Evolutionary conservation across 208 protist genomes (phyloP), one percentile per base, ranked within the genome.

Genomic region (Acanthamoeba lenticulata): DNA sequence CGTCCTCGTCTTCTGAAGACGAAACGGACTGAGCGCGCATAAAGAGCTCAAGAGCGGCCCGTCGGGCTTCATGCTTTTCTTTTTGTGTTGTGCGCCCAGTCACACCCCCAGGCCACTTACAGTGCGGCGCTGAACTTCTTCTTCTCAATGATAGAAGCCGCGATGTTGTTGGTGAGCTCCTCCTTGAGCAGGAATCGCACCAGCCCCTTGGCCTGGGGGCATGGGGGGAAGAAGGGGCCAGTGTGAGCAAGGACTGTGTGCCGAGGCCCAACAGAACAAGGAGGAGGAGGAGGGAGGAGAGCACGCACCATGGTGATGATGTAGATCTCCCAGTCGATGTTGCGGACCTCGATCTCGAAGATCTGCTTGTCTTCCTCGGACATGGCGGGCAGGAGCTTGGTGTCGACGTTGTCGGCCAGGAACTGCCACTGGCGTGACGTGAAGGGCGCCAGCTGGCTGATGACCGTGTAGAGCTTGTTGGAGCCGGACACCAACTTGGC

Each of bases 341-440:
- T 79, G 69, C 69, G 69, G 69, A 79, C 69, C 36, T 79, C 69
- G 69, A 79, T 79, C 69, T 79, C 69, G 69, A 79, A 79, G 36
- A 79, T 40, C 27, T 79, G 17, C 69, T 79, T 79, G 32, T 79
- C 69, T 15, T 45, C 17, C 40, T 79, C 69, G 69, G 69, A 79
- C 69, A 79, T 79, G 69, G 69, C 38, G 32, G 69, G 34, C 40
- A 79, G 69, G 34, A 79, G 69, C 69, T 79, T 79, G 36, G 69
- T 79, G 69, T 79, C 69, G 36, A 79, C 69, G 40, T 79, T 79
- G 69, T 79, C 69, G 36, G 69, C 69, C 36, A 79, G 40, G 40
- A 79, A 79, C 21, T 79, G 69, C 69, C 69, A 79, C 69, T 79
- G 69, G 40, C 40, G 69, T 29, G 69, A 79, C 36, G 69, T 79